phyloP scores from a whole-genome alignment of 306 rosid genomes.

The Quercus aquifolioides region DNA sequence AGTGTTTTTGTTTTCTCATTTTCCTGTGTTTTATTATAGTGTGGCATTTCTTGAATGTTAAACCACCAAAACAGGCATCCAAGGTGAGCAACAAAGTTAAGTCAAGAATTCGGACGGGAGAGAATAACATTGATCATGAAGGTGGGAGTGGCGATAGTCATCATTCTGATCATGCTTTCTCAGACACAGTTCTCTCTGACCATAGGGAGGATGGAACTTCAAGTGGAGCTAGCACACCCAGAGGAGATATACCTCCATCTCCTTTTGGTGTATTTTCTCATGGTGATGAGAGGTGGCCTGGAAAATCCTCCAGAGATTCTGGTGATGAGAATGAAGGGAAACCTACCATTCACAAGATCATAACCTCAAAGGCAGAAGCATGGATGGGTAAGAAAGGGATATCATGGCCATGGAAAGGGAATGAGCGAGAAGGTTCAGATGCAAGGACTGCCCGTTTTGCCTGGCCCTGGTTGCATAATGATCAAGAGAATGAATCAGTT shows the following conservation, averaged over 20 bases:
- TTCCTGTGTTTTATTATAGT: constrained; percentile 31
- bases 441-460: constrained; percentile 38
- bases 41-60: constrained; percentile 39
- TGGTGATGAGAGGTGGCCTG: constrained; percentile 57
- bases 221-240: constrained; percentile 94
- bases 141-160: constrained; percentile 69
- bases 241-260: constrained; percentile 63
- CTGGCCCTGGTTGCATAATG: constrained; percentile 64
- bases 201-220: constrained; percentile 86
- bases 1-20: constrained; percentile 35
- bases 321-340: constrained; percentile 74
- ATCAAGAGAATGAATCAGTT: constrained; percentile 60
- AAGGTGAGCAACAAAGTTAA: constrained; percentile 90
- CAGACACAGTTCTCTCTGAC: constrained; percentile 49
- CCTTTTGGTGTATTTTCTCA: constrained; percentile 55
- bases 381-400: constrained; percentile 83
- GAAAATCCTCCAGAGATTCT: constrained; percentile 51
- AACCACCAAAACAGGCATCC: constrained; percentile 67
- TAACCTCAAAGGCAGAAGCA: constrained; percentile 77
- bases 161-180: constrained; percentile 58
- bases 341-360: constrained; percentile 53
- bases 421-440: constrained; percentile 64
- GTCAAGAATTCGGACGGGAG: constrained; percentile 67
- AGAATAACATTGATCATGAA: constrained; percentile 58
- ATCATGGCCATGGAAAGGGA: constrained; percentile 92